Evolutionary conservation across 2,329 filamentous ascomycete species (phyloP), one percentile per base, ranked within the genome.

Genomic region (Xylariales sp.): DNA sequence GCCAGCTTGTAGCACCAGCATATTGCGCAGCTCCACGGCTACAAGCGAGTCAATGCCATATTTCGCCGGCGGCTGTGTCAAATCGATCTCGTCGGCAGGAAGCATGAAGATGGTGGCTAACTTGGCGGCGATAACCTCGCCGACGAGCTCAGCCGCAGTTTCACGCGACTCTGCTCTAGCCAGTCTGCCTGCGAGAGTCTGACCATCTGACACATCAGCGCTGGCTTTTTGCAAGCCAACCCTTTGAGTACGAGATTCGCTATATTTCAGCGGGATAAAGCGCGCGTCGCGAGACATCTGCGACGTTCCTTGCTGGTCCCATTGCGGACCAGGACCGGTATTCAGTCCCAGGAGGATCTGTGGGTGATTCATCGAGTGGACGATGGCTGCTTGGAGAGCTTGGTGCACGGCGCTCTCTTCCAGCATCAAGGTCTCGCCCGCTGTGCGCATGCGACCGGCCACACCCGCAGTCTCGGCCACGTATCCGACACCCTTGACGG

Each of bases 41-140:
- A 52, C 47, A 3, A 52, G 32, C 1, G 51, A 54, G 36, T 52
- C 51, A 0, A 54, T 47, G 1, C 51, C 51, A 15, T 41, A 48
- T 15, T 39, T 19, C 4, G 42, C 35, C 15, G 45, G 37, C 2
- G 41, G 35, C 29, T 36, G 21, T 14, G 10, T 11, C 4, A 45
- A 25, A 14, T 46, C 45, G 15, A 52, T 45, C 2, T 49, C 46
- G n/a, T 31, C 40, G 6, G 41, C 14, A 3, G 43, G 31, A 12
- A 48, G 25, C 12, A 43, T 48, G 40, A 53, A 51, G 5, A 53
- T 47, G 5, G 44, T 39, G 3, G 41, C 39, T 12, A 51, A 16
- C 28, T 48, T 49, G 6, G 29, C n/a, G 3, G 37, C 33, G 7
- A 49, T 35, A 7, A 40, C 43, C 15, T 43, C 8, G 12, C 18